Conservation (phyloP, 371 early-diverging fungal species). For the Circinella minor region DNA sequence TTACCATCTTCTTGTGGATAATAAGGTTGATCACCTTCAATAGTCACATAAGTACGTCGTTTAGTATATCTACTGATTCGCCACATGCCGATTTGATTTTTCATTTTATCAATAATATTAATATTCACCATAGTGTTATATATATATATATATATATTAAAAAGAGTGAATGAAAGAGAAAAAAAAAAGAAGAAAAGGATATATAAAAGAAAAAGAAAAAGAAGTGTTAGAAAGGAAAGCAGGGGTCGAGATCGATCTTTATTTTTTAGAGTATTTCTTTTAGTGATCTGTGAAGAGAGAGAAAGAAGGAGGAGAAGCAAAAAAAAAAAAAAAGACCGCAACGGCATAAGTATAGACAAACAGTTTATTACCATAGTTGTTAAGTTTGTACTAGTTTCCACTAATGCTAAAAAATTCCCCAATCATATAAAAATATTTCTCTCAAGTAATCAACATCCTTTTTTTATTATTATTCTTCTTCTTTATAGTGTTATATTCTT, state of each 20-base stretch:
- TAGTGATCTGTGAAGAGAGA: background rate
- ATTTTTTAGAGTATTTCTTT: background rate
- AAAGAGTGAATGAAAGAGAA: background rate
- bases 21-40: background rate
- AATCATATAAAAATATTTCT: background rate
- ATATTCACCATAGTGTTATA: background rate
- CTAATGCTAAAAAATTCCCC: background rate
- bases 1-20: background rate
- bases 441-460: no score
- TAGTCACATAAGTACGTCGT: constrained; percentile 1
- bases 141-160: background rate
- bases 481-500: no score
- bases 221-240: background rate
- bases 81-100: constrained; percentile 5
- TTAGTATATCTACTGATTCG: constrained; percentile 3
- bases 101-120: background rate
- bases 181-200: background rate
- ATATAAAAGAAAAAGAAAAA: background rate
- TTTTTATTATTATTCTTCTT: no score
- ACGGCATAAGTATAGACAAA: background rate
- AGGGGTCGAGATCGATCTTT: constrained; percentile 8
- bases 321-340: background rate
- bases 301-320: background rate
- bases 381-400: background rate
- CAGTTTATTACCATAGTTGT: background rate